These are phyloP conservation scores for Grigorovia humatica DNA, from an alignment of 805 yeast species.

Conservation along the genomic window DNA sequence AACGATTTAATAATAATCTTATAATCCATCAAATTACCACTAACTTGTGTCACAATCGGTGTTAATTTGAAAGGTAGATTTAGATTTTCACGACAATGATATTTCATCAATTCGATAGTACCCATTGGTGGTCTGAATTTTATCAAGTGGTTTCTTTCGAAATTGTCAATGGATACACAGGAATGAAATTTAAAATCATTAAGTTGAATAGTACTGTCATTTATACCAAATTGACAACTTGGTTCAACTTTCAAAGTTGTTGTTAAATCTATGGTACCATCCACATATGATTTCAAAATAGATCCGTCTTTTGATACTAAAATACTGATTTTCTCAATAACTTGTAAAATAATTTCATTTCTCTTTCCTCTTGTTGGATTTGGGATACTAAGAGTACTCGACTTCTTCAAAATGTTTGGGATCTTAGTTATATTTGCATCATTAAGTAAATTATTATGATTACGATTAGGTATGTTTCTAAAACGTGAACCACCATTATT, in stretches of 20 bases:
- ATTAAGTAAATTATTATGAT: background rate
- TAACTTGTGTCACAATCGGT: constrained; percentile 40
- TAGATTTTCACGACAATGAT: constrained; percentile 48
- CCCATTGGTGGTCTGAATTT: constrained; percentile 85
- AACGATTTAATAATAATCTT: constrained; percentile 52
- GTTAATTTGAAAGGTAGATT: constrained; percentile 61
- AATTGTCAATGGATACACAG: constrained; percentile 65
- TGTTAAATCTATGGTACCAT: constrained; percentile 63
- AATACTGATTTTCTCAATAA: constrained; percentile 64
- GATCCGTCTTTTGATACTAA: constrained; percentile 57
- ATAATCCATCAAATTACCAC: constrained; percentile 37
- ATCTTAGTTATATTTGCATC: constrained; percentile 29
- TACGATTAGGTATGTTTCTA: background rate
- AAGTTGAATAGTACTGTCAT: constrained; percentile 30
- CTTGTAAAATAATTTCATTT: constrained; percentile 70
- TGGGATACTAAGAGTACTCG: background rate
- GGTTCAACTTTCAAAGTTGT: constrained; percentile 77
- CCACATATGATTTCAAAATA: constrained; percentile 58
- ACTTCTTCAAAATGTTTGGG: background rate
- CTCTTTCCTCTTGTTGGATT: constrained; percentile 32
- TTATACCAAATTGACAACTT: constrained; percentile 67
- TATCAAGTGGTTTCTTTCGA: constrained; percentile 54
- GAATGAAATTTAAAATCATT: constrained; percentile 78
- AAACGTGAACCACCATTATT: background rate
- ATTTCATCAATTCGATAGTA: constrained; percentile 70